Conservation (phyloP, 176 grass and related monocot genomes). For the Lolium multiflorum region DNA sequence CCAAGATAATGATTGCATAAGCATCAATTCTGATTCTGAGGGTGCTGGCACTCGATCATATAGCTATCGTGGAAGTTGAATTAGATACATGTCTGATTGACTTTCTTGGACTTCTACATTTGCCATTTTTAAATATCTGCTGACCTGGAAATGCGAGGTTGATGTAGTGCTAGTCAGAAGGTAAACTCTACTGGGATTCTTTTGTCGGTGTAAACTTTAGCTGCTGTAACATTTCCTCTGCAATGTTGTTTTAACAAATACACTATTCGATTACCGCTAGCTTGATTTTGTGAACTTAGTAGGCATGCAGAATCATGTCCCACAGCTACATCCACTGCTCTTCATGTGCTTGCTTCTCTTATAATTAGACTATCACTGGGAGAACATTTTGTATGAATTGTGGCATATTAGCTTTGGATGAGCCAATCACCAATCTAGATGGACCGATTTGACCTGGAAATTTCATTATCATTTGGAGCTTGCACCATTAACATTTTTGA, state of each 20-base stretch:
- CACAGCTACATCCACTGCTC: slow-evolving; percentile 34
- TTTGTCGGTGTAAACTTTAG: not conserved
- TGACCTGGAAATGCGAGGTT: slow-evolving; percentile 94
- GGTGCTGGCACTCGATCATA: slow-evolving; percentile 91
- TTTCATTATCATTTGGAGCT: not conserved
- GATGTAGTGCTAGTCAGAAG: slow-evolving; percentile 99
- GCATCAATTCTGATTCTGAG: slow-evolving; percentile 91
- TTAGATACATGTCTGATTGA: slow-evolving; percentile 25
- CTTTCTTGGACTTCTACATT: slow-evolving; percentile 27
- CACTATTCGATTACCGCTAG: not conserved
- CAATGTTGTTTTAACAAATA: slow-evolving; percentile 5
- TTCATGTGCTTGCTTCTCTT: slow-evolving; percentile 96
- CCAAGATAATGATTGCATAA: slow-evolving; percentile 94
- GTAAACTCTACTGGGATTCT: slow-evolving; percentile 42
- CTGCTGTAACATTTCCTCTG: not conserved
- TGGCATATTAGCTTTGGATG: slow-evolving; percentile 95
- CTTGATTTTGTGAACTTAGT: not conserved
- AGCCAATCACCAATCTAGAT: slow-evolving; percentile 95
- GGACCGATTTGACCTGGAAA: slow-evolving; percentile 58
- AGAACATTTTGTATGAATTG: slow-evolving; percentile 94
- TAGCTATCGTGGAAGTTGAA: slow-evolving; percentile 82
- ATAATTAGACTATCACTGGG: slow-evolving; percentile 93
- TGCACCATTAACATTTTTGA: not conserved
- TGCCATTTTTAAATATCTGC: slow-evolving; percentile 33
- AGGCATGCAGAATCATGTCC: not conserved